Percentiles rank a stretch among this genome's conserved stretches.
Evolutionary conservation across 2,329 filamentous ascomycete species (phyloP).

Genomic region (Fusarium citri): DNA sequence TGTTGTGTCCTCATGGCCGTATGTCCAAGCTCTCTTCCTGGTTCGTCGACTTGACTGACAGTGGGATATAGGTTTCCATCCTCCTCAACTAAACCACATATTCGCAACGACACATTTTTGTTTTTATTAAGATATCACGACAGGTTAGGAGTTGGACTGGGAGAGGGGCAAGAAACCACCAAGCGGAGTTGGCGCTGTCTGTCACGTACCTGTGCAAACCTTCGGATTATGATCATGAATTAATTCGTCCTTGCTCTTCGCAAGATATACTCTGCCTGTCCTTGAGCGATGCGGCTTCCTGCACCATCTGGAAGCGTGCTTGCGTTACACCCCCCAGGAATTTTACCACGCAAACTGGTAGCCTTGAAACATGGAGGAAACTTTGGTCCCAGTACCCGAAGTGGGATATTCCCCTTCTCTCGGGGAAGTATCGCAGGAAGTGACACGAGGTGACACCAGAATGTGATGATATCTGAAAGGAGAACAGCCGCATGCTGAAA

Average conservation of each 20-base stretch:
- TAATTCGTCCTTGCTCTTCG: constrained; percentile 8
- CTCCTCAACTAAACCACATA: constrained; percentile 51
- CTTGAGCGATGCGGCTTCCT: background rate
- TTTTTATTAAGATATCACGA: constrained; percentile 39
- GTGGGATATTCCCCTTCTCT: background rate
- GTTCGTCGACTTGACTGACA: constrained; percentile 1
- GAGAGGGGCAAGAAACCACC: constrained; percentile 9
- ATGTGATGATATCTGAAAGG: constrained; percentile 1
- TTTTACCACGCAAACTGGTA: constrained; percentile 1
- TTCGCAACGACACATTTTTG: constrained; percentile 26
- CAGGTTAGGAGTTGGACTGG: constrained; percentile 34
- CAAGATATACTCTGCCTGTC: constrained; percentile 2
- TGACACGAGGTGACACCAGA: constrained; percentile 9
- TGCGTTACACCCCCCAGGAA: constrained; percentile 18
- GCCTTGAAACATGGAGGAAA: constrained; percentile 8
- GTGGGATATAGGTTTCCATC: constrained; percentile 49
- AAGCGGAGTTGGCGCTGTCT: constrained; percentile 14
- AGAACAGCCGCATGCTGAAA: background rate
- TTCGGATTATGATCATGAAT: constrained; percentile 23
- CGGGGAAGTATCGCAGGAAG: background rate
- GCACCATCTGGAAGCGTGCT: constrained; percentile 12
- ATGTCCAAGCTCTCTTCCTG: constrained; percentile 44
- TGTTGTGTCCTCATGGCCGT: constrained; percentile 96
- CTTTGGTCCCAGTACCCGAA: background rate
- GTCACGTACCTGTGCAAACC: constrained; percentile 18